These are phyloP conservation scores for Cryptosporidium canis DNA, from an alignment of 169 alveolate species.

Conservation along the genomic window DNA sequence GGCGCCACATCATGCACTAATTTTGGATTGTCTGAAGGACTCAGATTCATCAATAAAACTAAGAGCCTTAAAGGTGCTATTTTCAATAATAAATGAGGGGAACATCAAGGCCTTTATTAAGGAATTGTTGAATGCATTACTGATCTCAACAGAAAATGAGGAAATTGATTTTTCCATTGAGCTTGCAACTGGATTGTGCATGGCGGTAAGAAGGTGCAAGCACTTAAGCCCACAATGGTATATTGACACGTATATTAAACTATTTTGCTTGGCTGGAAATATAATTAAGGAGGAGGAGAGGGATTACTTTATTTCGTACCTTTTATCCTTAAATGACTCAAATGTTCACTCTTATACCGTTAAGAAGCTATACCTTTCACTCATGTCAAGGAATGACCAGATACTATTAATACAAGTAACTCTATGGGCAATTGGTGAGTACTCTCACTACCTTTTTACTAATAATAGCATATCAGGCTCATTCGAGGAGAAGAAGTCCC, in stretches of 20 bases:
- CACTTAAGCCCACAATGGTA: slow-evolving; percentile 87
- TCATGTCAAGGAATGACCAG: slow-evolving; percentile 86
- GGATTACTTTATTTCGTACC: slow-evolving; percentile 82
- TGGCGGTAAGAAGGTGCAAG: slow-evolving; percentile 85
- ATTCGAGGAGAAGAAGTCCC: not conserved
- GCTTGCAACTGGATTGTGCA: slow-evolving; percentile 73
- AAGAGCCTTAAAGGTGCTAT: slow-evolving; percentile 95
- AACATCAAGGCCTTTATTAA: slow-evolving; percentile 91
- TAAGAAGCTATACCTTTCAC: slow-evolving; percentile 81
- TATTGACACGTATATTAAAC: slow-evolving; percentile 90
- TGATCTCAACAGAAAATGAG: slow-evolving; percentile 89
- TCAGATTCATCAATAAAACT: slow-evolving; percentile 94
- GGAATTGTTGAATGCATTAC: slow-evolving; percentile 89
- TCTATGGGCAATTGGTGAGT: slow-evolving; percentile 92
- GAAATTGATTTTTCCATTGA: slow-evolving; percentile 88
- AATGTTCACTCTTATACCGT: slow-evolving; percentile 85
- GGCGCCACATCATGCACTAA: slow-evolving; percentile 56
- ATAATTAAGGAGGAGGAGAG: slow-evolving; percentile 81
- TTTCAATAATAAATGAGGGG: slow-evolving; percentile 90
- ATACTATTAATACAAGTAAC: slow-evolving; percentile 88
- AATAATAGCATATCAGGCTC: not conserved
- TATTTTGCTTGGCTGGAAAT: slow-evolving; percentile 90
- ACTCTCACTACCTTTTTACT: slow-evolving; percentile 55
- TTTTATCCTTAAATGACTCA: slow-evolving; percentile 80
- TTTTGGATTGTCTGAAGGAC: slow-evolving; percentile 90